Base-by-base conservation (phyloP, 2,329 filamentous ascomycete species). In the Apiospora aurea region DNA sequence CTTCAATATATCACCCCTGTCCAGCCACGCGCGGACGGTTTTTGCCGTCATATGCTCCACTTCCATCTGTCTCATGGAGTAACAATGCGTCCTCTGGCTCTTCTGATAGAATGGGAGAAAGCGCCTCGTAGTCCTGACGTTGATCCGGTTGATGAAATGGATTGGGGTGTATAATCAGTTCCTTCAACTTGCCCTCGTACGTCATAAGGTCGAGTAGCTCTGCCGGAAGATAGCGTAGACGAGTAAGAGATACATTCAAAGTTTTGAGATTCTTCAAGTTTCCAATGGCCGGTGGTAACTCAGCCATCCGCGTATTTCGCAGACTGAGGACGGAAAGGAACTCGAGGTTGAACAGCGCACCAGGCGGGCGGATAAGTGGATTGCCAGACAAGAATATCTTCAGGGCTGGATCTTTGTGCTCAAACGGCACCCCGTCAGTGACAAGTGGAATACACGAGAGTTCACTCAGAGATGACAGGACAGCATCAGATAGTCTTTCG, bases 221-320 rank as follows among this genome's bases (percentile, higher is more conserved):
- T 71, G 84, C 87, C 0, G 92, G 92, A 0, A 94, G 83, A 73
- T 83, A 87, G 8, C 84, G 84, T 14, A 94, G 82, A 6, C 82
- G 80, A 73, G 94, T 94, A 70, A 91, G 87, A 0, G 90, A 88
- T 11, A 94, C 76, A 75, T 93, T 94, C 51, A 94, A 86, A 69
- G 89, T 86, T 69, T 83, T 82, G 4, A 94, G 84, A 72, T 89
- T 90, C 5, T 78, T 79, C 8, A 94, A 83, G 44, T 87, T 87
- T 29, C 83, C 84, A 68, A 94, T 89, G 4, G 85, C 84, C 0
- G 89, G 83, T 0, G 92, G 90, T 2, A 94, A 81, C 76, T 92
- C 87, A 0, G 81, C 82, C 18, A 94, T 84, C 34, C 85, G 79
- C 76, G 94, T 94, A 73, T 86, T 88, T 47, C 92, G 89, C 21